Base-by-base conservation (phyloP, 192 early-diverging fungal genomes). In the Backusella tarrabulga region DNA sequence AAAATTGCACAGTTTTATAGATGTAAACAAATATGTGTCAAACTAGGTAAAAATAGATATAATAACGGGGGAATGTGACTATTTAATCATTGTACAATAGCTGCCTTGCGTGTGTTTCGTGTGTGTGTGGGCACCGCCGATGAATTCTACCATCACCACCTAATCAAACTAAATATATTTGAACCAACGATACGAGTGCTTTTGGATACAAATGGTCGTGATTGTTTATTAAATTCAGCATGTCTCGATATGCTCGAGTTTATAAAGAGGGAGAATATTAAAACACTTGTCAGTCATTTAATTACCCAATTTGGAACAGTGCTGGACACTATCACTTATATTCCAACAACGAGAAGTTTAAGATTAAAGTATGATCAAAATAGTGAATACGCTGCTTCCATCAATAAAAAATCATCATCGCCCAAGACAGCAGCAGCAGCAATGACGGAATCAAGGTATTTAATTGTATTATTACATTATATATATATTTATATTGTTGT, bases 171-270 rank as follows among this genome's bases (percentile, higher is more conserved):
- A 67, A 87, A 93, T 73, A 82, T 95, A 29, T 85, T 97, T 52
- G 90, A 89, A 38, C 86, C 90, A 21, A 86, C 95, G 32, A 80
- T 97, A 68, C 83, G 84, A 6, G 78, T 89, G 21, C 87, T 95
- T 46, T 35, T 89, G 14, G 85, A 87, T 23, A 91, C 91, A 2
- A 83, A 91, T 40, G 88, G 90, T 68, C 87, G 85, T 41, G 91
- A 97, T 70, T 97, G 97, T 74, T 81, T 97, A 34, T 75, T 96
- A 19, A 94, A 96, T 72, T 97, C 96, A 6, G 93, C 97, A 1
- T 97, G 94, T 77, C 87, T 97, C 41, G 96, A 97, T 71, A 83
- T 98, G 50, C 92, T 98, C 76, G 93, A 92, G 29, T 93, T 90
- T 82, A 91, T 98, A 71, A 85, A 90, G 21, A 87, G 81, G 89